phyloP scores from a whole-genome alignment of 2,329 filamentous ascomycete species.

The Colletotrichum echinochloae region DNA sequence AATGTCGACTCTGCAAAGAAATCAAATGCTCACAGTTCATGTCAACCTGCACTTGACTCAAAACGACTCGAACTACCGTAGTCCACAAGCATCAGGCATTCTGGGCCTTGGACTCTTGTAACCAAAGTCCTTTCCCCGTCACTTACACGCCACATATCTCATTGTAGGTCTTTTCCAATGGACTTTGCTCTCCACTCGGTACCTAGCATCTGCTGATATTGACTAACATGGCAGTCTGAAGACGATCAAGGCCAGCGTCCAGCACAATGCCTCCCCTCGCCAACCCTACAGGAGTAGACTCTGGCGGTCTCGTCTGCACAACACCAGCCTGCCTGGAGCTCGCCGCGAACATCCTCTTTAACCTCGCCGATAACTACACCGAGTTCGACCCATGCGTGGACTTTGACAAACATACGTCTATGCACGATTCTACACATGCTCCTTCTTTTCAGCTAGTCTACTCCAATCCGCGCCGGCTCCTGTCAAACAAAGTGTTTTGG shows the following conservation, averaged over 20 bases:
- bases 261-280: neutral
- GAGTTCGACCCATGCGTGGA: conserved; percentile 74
- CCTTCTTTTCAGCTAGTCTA: neutral
- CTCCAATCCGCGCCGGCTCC: neutral
- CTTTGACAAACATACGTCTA: conserved; percentile 65
- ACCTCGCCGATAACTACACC: conserved; percentile 60
- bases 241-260: neutral
- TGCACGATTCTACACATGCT: neutral
- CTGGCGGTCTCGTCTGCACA: conserved; percentile 28
- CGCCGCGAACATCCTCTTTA: conserved; percentile 45
- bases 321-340: conserved; percentile 47
- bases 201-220: neutral
- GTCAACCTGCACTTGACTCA: no score
- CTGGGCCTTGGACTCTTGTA: neutral
- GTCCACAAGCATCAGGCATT: neutral
- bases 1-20: no score
- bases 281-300: neutral
- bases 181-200: neutral
- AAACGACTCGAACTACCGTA: no score
- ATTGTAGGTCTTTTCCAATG: neutral
- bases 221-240: neutral
- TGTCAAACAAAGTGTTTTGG: neutral
- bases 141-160: neutral
- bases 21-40: neutral
- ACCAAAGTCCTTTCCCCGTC: neutral